phyloP scores from a whole-genome alignment of 2,329 filamentous ascomycete genomes.

The Microdochium trichocladiopsis region DNA sequence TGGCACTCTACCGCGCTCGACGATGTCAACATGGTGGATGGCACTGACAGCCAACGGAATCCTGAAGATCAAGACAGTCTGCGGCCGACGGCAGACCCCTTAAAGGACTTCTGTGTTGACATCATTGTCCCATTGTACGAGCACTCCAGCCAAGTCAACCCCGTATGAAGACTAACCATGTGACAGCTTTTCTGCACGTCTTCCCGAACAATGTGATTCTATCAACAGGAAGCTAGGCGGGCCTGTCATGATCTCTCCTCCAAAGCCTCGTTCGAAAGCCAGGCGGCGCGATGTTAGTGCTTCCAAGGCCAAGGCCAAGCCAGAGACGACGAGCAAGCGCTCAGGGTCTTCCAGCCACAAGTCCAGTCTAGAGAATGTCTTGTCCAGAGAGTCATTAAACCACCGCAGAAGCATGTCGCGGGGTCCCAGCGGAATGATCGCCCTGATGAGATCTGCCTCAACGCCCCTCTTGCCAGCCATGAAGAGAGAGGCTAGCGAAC shows the following conservation, averaged over 20 bases:
- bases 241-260: slow-evolving; percentile 50
- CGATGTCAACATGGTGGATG: slow-evolving; percentile 41
- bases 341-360: slow-evolving; percentile 29
- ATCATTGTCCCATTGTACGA: slow-evolving; percentile 73
- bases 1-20: slow-evolving; percentile 72
- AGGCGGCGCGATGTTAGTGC: slow-evolving; percentile 26
- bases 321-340: slow-evolving; percentile 45
- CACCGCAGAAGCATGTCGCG: slow-evolving; percentile 47
- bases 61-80: slow-evolving; percentile 28
- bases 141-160: too few relatives aligned
- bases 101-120: slow-evolving; percentile 73
- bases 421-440: slow-evolving; percentile 51
- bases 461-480: slow-evolving; percentile 51
- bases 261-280: slow-evolving; percentile 42
- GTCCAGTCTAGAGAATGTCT: slow-evolving; percentile 54
- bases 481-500: slow-evolving; percentile 64
- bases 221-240: slow-evolving; percentile 74
- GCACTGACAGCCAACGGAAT: slow-evolving; percentile 32
- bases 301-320: slow-evolving; percentile 36
- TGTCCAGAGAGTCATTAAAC: slow-evolving; percentile 47
- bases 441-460: slow-evolving; percentile 62
- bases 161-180: slow-evolving; percentile 23
- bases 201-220: slow-evolving; percentile 63
- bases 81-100: slow-evolving; percentile 47
- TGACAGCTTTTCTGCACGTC: slow-evolving; percentile 61